phyloP scores from a whole-genome alignment of 306 rosid genomes.

The Spatholobus suberectus region DNA sequence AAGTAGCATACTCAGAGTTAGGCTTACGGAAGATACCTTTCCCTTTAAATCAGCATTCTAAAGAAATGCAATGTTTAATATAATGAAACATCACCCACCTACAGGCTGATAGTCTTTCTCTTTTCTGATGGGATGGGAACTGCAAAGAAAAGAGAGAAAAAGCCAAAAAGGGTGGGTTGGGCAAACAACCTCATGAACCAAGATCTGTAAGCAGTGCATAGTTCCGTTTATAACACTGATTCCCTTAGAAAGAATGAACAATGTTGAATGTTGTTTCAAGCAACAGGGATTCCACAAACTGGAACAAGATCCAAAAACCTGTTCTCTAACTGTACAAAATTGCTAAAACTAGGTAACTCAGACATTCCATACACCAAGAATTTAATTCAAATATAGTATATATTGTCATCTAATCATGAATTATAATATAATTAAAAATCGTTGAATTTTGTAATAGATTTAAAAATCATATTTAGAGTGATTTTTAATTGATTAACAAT shows the following conservation, averaged over 20 bases:
- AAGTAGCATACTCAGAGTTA: not conserved
- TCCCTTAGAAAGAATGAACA: not conserved
- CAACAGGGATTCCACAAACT: not conserved
- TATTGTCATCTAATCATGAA: too few species aligned
- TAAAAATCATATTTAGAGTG: not conserved
- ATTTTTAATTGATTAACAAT: not conserved
- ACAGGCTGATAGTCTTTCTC: not conserved
- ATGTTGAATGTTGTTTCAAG: not conserved
- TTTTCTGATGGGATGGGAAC: constrained; percentile 19
- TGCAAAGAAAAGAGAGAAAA: not conserved
- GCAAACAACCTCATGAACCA: constrained; percentile 31
- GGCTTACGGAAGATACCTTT: constrained; percentile 19
- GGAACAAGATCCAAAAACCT: not conserved
- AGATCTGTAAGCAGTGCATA: not conserved
- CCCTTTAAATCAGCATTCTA: constrained; percentile 25
- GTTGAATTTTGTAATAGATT: not conserved
- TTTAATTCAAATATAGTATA: not conserved
- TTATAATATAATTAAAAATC: not conserved
- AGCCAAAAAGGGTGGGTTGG: not conserved
- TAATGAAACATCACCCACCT: not conserved
- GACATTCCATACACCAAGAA: not conserved
- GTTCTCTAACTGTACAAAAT: not conserved
- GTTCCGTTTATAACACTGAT: not conserved
- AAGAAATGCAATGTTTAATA: constrained; percentile 23
- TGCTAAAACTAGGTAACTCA: not conserved